Percentiles rank a stretch among this genome's conserved stretches.
These are phyloP conservation scores for Aspergillus incahuasiensis DNA, from an alignment of 495 filamentous ascomycete genomes.

Conservation along the genomic window DNA sequence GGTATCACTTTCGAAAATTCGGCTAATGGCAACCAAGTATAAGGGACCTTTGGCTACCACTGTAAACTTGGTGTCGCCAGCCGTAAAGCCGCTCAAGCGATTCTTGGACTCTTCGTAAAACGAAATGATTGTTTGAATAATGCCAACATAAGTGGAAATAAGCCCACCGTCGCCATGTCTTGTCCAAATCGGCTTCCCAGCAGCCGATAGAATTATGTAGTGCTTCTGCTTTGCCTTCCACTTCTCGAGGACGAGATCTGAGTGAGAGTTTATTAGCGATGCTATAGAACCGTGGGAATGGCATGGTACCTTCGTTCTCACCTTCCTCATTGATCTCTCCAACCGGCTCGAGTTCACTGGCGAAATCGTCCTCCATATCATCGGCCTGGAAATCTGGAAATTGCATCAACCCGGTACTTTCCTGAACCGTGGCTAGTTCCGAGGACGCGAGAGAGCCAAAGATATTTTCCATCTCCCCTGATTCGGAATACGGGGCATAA, in stretches of 20 bases:
- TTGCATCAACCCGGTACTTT: conserved; percentile 33
- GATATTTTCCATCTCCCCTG: conserved; percentile 76
- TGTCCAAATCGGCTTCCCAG: conserved; percentile 97
- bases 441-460: conserved; percentile 60
- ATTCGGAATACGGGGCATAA: conserved; percentile 68
- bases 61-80: conserved; percentile 79
- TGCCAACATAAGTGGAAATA: conserved; percentile 89
- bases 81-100: conserved; percentile 72
- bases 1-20: conserved; percentile 80
- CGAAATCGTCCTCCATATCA: conserved; percentile 57
- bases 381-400: conserved; percentile 53
- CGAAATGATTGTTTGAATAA: conserved; percentile 95
- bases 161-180: conserved; percentile 85
- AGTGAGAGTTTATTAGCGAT: conserved; percentile 5
- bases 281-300: background rate
- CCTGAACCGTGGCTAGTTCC: conserved; percentile 17
- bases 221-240: conserved; percentile 93
- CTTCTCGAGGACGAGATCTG: conserved; percentile 60
- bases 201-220: conserved; percentile 91
- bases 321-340: conserved; percentile 57
- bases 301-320: conserved; percentile 59
- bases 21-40: conserved; percentile 89
- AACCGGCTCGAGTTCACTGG: conserved; percentile 73
- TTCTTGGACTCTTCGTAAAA: conserved; percentile 83
- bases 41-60: conserved; percentile 77